These are phyloP conservation scores for Backusella liffmaniae DNA, from an alignment of 192 early-diverging fungal genomes.

Conservation along the genomic window DNA sequence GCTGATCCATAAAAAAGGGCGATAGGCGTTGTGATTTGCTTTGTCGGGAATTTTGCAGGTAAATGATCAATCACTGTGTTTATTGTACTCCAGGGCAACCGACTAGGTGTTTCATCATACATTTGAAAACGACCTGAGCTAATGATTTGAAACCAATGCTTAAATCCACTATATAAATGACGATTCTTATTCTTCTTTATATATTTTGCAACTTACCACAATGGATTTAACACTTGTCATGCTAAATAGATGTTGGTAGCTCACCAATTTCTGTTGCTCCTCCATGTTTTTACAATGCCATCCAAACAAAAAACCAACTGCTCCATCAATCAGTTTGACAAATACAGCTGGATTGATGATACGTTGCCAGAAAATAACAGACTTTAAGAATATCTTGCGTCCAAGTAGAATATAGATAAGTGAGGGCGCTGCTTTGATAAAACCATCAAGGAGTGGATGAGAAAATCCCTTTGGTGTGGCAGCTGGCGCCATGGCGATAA, in stretches of 20 bases:
- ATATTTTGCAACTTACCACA: conserved; percentile 52
- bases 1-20: conserved; percentile 89
- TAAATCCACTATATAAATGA: background rate
- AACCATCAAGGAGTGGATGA: conserved; percentile 75
- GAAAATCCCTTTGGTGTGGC: conserved; percentile 82
- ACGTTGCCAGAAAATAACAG: conserved; percentile 82
- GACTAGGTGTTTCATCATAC: conserved; percentile 84
- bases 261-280: conserved; percentile 68
- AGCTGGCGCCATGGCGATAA: conserved; percentile 89
- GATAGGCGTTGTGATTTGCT: conserved; percentile 80
- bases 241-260: conserved; percentile 86
- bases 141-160: conserved; percentile 97
- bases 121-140: conserved; percentile 84
- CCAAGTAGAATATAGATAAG: conserved; percentile 87
- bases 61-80: conserved; percentile 52
- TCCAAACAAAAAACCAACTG: conserved; percentile 76
- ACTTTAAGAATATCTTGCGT: conserved; percentile 71
- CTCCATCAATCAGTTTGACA: conserved; percentile 71
- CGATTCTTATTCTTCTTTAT: background rate
- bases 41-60: conserved; percentile 70
- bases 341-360: conserved; percentile 70
- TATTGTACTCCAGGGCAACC: conserved; percentile 42
- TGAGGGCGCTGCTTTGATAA: conserved; percentile 80
- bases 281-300: conserved; percentile 75
- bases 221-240: conserved; percentile 86